Conservation (phyloP, 2,329 filamentous ascomycete species). For the Trichoderma asperellum region DNA sequence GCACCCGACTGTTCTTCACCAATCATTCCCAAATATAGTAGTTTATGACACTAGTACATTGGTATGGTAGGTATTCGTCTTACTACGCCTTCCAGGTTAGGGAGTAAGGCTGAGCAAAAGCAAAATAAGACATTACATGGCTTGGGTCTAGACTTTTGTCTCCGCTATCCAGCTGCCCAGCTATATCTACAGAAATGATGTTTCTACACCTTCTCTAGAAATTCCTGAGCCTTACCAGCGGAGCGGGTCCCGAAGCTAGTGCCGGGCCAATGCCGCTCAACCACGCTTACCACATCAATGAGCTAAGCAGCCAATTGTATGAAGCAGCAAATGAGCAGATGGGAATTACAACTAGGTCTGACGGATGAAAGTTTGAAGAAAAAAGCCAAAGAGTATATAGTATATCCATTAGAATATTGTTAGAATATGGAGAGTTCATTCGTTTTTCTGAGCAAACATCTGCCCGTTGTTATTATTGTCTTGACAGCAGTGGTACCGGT, state of each 20-base stretch:
- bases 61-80: no score
- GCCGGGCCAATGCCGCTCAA: neutral
- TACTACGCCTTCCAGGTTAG: neutral
- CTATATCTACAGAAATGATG: neutral
- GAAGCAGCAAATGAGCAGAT: neutral
- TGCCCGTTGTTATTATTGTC: neutral
- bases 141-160: neutral
- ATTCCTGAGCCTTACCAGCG: neutral
- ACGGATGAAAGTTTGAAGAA: neutral
- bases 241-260: neutral
- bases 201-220: no score
- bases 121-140: neutral
- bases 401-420: no score
- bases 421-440: neutral
- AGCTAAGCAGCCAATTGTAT: neutral
- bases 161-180: no score
- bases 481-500: neutral
- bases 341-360: neutral
- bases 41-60: neutral
- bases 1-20: neutral
- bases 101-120: neutral
- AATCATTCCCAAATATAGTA: neutral
- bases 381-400: neutral
- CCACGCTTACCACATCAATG: conserved; percentile 9
- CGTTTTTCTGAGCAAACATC: neutral